Evolutionary conservation across 140 eudicot genomes (phyloP).

Genomic region (Oenanthe javanica): DNA sequence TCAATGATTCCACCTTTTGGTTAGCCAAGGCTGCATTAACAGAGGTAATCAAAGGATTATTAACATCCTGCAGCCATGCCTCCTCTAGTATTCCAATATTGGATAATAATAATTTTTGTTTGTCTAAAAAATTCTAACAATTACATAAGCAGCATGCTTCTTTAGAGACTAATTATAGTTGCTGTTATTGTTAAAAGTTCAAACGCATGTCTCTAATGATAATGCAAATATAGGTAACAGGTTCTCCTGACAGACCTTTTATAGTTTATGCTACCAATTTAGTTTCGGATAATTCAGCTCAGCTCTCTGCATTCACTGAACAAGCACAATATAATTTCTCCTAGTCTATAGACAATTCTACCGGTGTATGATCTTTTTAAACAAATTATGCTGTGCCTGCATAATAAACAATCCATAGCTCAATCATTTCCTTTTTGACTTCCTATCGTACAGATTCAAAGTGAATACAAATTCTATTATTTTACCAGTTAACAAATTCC

Average conservation of each 20-base stretch:
- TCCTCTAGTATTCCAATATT: too few species aligned
- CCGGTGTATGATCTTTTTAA: not conserved
- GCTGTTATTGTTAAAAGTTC: not conserved
- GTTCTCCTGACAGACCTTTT: not conserved
- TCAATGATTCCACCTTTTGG: too few species aligned
- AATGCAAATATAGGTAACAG: not conserved
- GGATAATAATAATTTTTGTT: too few species aligned
- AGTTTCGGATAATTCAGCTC: not conserved
- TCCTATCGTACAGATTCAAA: not conserved
- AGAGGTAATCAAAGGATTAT: too few species aligned
- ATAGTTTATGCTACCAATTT: not conserved
- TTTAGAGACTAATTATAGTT: not conserved
- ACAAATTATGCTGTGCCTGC: not conserved
- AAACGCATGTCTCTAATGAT: not conserved
- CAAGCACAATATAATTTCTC: not conserved
- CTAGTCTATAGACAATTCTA: not conserved
- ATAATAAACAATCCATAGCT: not conserved
- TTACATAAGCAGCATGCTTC: not conserved
- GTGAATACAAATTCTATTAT: not conserved
- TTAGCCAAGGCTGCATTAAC: too few species aligned
- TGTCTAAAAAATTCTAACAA: not conserved
- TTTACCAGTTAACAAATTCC: not conserved
- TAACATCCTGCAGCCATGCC: too few species aligned
- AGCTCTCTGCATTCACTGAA: not conserved
- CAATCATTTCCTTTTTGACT: not conserved